Evolutionary conservation across 768 basidiomycete species (phyloP).

Genomic region (Amanita phalloides): DNA sequence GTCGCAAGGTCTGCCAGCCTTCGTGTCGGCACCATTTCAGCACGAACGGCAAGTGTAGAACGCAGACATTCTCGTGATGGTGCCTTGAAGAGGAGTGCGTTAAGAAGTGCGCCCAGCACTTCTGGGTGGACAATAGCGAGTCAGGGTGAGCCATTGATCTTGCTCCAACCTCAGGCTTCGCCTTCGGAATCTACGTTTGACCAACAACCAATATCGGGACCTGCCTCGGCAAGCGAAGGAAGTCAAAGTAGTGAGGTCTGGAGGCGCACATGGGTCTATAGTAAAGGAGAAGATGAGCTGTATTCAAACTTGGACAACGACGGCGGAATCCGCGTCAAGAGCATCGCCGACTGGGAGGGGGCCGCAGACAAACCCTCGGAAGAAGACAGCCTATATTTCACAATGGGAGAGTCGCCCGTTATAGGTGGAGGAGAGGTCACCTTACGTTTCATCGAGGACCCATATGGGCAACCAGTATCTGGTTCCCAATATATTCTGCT

Average conservation of each 20-base stretch:
- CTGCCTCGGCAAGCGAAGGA: not conserved
- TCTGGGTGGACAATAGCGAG: no score
- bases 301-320: not conserved
- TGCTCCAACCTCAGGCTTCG: not conserved
- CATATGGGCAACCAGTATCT: not conserved
- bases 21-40: not conserved
- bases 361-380: not conserved
- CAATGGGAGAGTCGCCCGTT: not conserved
- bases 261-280: constrained; percentile 1
- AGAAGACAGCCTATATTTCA: not conserved
- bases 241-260: not conserved
- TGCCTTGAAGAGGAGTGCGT: not conserved
- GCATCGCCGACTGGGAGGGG: not conserved
- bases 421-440: not conserved
- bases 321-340: not conserved
- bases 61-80: not conserved
- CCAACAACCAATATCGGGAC: not conserved
- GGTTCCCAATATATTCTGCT: not conserved
- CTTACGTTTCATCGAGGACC: constrained; percentile 1
- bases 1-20: constrained; percentile 1
- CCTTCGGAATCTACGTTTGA: not conserved
- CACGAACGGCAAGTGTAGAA: not conserved
- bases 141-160: not conserved
- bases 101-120: not conserved
- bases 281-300: not conserved